These are phyloP conservation scores for Dactylellina parvicollis DNA, from an alignment of 2,329 filamentous ascomycete genomes.

Conservation along the genomic window DNA sequence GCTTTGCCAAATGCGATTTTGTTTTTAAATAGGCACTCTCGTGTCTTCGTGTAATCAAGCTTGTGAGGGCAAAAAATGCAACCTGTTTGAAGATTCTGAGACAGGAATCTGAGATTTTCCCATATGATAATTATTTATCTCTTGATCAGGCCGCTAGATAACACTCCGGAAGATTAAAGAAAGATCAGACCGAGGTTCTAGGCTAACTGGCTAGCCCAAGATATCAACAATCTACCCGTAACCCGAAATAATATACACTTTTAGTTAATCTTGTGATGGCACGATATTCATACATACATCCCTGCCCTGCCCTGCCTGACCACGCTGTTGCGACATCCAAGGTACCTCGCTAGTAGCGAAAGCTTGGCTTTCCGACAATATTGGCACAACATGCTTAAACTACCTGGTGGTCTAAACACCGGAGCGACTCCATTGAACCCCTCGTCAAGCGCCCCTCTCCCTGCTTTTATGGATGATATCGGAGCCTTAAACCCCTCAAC, in stretches of 20 bases:
- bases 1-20: neutral
- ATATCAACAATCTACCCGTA: neutral
- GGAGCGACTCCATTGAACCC: no score
- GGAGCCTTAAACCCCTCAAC: neutral
- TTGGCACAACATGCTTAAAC: neutral
- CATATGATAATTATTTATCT: conserved; percentile 23
- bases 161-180: neutral
- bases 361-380: conserved; percentile 13
- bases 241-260: neutral
- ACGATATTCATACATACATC: conserved; percentile 7
- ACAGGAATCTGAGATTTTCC: conserved; percentile 45
- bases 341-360: conserved; percentile 24
- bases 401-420: no score
- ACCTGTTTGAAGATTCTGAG: conserved; percentile 35
- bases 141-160: conserved; percentile 10
- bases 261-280: conserved; percentile 14
- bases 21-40: conserved; percentile 6
- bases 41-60: conserved; percentile 21
- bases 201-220: neutral
- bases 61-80: conserved; percentile 14
- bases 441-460: no score
- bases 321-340: conserved; percentile 22
- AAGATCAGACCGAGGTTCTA: conserved; percentile 38
- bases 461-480: no score
- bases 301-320: conserved; percentile 1